Evolutionary conservation across 352 stramenopile species (phyloP), one percentile per base, ranked within the genome.

Genomic region (Globisporangium irregulare): DNA sequence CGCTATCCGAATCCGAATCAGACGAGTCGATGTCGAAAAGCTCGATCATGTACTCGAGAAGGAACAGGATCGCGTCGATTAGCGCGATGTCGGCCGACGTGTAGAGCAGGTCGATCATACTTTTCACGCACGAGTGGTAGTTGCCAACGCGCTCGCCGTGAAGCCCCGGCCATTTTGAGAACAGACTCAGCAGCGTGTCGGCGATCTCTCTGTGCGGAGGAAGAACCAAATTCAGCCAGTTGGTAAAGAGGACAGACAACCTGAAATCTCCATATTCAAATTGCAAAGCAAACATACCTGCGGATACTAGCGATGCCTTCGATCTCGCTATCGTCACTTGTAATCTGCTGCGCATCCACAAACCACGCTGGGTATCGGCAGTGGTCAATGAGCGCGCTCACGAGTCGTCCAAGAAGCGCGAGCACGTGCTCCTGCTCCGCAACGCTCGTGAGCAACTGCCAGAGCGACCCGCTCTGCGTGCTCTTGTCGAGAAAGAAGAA

Each of bases 401-500:
- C 88, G 38, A 93, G 71, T n/a, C 76, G 72, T n/a, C 77, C 76
- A 34, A 93, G 69, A 18, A 93, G 68, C 18, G 65, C 70, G 5
- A 86, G 41, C 8, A 90, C 73, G 32, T 84, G 70, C 2, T 81
- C 66, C 7, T 78, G 69, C 3, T 78, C 69, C 0, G 72, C 43
- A 0, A 34, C 55, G 8, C 18, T 71, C 2, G 73, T 77, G 32
- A 93, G 63, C 38, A 88, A 58, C 22, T 81, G 67, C 62, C 72
- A 77, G 51, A 81, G 80, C 14, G 74, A 66, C 18, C 82, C 80
- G 46, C 77, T 77, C 58, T 86, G 73, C 4, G 74, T 67, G 55
- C 71, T 77, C n/a, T 80, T 73, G 62, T 95, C 87, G 10, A 95
- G 75, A n/a, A 95, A 81, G 59, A 93, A 93, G 73, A 92, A 95